Percentiles rank a stretch among this genome's conserved stretches.
These are phyloP conservation scores for Aureobasidium sp. DNA, from an alignment of 2,329 filamentous ascomycete species.

Conservation along the genomic window DNA sequence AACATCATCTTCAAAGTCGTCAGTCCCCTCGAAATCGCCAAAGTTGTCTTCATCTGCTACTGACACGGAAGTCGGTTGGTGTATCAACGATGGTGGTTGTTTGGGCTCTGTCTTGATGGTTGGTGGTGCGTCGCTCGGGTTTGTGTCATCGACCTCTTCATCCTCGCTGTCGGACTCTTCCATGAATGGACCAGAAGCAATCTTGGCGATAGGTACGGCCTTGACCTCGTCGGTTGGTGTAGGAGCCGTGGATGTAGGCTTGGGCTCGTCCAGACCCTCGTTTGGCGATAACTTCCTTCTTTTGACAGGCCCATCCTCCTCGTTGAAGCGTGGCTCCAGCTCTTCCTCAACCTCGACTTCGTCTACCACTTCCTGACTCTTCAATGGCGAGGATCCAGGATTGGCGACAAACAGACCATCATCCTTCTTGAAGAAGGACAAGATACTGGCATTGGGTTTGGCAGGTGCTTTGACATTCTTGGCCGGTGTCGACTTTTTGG, in stretches of 20 bases:
- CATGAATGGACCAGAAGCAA: constrained; percentile 52
- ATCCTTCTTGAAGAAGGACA: constrained; percentile 47
- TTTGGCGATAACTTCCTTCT: constrained; percentile 25
- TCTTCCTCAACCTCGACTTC: constrained; percentile 16
- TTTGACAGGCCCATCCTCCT: constrained; percentile 34
- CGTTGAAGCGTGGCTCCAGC: constrained; percentile 32
- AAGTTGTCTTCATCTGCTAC: constrained; percentile 37
- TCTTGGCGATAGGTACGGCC: not conserved
- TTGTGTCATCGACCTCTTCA: constrained; percentile 17
- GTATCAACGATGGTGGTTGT: not conserved
- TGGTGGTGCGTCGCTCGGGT: not conserved
- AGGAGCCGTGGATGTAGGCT: constrained; percentile 26
- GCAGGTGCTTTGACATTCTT: constrained; percentile 30
- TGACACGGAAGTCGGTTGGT: constrained; percentile 7
- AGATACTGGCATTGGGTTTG: constrained; percentile 42
- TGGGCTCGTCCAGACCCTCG: constrained; percentile 23
- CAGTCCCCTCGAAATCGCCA: constrained; percentile 42
- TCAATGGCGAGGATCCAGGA: not conserved
- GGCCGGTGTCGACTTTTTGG: constrained; percentile 26
- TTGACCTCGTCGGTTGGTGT: not conserved
- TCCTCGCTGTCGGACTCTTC: constrained; percentile 60
- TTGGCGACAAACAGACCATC: constrained; percentile 30
- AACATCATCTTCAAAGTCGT: constrained; percentile 53
- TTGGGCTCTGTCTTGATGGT: not conserved
- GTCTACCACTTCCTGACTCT: constrained; percentile 14